phyloP scores from a whole-genome alignment of 2,329 filamentous ascomycete species.

The Pseudocercospora fijiensis region DNA sequence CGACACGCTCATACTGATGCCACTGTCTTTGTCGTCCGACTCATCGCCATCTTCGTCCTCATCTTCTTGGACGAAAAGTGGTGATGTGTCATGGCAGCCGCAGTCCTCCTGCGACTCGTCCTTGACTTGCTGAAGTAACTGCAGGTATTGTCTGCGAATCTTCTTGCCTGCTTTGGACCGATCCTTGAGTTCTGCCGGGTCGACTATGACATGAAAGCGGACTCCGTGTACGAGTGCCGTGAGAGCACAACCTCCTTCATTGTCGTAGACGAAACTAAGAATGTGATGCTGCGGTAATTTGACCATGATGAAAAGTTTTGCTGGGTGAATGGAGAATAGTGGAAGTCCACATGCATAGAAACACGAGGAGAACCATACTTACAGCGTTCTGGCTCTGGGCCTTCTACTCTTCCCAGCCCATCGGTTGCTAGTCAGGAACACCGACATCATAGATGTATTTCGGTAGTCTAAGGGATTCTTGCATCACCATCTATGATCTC shows the following conservation, averaged over 20 bases:
- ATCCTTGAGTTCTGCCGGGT: conserved; percentile 28
- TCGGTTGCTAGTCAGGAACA: conserved; percentile 18
- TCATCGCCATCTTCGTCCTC: conserved; percentile 23
- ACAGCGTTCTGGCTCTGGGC: background rate
- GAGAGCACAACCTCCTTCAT: conserved; percentile 36
- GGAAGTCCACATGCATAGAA: background rate
- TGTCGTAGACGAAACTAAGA: conserved; percentile 38
- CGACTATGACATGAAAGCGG: conserved; percentile 38
- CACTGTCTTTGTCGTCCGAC: conserved; percentile 32
- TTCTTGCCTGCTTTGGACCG: conserved; percentile 24
- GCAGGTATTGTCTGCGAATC: conserved; percentile 27
- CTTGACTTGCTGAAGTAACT: conserved; percentile 29
- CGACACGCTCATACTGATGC: conserved; percentile 28
- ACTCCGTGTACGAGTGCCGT: conserved; percentile 35
- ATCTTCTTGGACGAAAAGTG: conserved; percentile 24
- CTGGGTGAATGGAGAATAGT: background rate
- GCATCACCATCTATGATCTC: conserved; percentile 22
- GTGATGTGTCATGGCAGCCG: conserved; percentile 16
- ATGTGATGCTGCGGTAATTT: conserved; percentile 31
- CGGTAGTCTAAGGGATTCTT: conserved; percentile 13
- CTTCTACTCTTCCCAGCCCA: background rate
- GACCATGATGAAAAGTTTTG: conserved; percentile 17
- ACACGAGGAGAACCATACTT: background rate
- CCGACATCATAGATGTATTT: conserved; percentile 17
- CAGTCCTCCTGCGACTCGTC: conserved; percentile 19